These are phyloP conservation scores for Protomyces inundatus DNA, from an alignment of 1,139 yeast genomes.

Conservation along the genomic window DNA sequence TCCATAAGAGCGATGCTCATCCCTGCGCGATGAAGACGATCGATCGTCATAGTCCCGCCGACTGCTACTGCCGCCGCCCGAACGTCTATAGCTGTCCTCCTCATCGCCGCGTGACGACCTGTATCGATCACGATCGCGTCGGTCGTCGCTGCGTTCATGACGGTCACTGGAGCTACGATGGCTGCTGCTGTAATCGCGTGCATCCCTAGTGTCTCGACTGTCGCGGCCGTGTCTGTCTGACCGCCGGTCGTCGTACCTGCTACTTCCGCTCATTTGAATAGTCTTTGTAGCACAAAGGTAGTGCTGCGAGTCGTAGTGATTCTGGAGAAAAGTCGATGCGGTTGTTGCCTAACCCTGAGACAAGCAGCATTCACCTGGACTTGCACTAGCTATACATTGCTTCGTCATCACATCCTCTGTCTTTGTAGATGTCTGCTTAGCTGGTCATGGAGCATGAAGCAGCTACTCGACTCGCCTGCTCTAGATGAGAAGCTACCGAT, in stretches of 20 bases:
- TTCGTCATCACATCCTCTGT: no score
- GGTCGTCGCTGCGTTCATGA: slow-evolving; percentile 31
- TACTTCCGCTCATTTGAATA: background rate
- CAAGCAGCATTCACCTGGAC: no score
- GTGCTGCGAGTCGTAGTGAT: background rate
- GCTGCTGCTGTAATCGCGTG: slow-evolving; percentile 31
- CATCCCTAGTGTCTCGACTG: slow-evolving; percentile 32
- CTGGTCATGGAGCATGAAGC: background rate
- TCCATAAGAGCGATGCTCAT: slow-evolving; percentile 27
- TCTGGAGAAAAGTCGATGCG: no score
- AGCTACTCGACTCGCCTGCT: background rate
- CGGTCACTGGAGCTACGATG: slow-evolving; percentile 30
- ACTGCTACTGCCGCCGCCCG: slow-evolving; percentile 9
- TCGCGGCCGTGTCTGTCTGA: slow-evolving; percentile 26
- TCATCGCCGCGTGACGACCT: slow-evolving; percentile 30
- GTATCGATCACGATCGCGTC: slow-evolving; percentile 22
- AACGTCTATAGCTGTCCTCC: slow-evolving; percentile 22
- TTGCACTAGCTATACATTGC: no score
- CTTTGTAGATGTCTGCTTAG: no score
- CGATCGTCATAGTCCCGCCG: background rate
- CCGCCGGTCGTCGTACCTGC: slow-evolving; percentile 18
- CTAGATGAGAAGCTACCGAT: background rate
- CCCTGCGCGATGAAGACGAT: slow-evolving; percentile 7
- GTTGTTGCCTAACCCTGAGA: no score
- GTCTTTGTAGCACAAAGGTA: no score